Evolutionary conservation across 495 filamentous ascomycete genomes (phyloP), one percentile per base, ranked within the genome.

Genomic region (Penicillium macrosclerotiorum): DNA sequence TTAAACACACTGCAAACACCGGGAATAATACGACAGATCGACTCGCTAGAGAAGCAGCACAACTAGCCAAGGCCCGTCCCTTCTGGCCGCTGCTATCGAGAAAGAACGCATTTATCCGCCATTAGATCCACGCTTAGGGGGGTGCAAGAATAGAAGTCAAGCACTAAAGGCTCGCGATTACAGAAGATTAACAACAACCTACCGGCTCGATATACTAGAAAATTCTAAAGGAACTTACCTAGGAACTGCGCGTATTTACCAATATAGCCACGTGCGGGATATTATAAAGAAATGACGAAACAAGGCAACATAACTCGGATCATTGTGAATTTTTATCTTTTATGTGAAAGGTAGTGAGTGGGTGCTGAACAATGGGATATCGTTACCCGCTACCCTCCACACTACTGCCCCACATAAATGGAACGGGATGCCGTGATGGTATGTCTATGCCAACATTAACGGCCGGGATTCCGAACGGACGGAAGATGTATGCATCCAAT

Each of bases 81-180:
- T 52, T 52, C 31, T 27, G 27, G n/a, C 49, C 30, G 16, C 25
- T 52, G n/a, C 35, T 46, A n/a, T 46, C 49, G 12, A 17, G 49
- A 11, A 42, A 52, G 31, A 52, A 33, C 11, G 36, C 27, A 18
- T 24, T 17, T 25, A 41, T 46, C 17, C 35, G 34, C n/a, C 37
- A 37, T 22, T 8, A 13, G 12, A 52, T 52, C 49, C 20, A 24
- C 5, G 30, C 25, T 23, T 36, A 52, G 32, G 47, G 36, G 49
- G 19, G 46, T n/a, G 22, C 45, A 59, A 26, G 37, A 45, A n/a
- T 52, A 51, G 51, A 48, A 24, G 8, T 19, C 17, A 20, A 13
- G 3, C 17, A 36, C 4, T 4, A 36, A 36, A 36, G 33, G 33
- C 5, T 1, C 3, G 11, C 8, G 22, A 9, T 20, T 36, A 36